phyloP scores from a whole-genome alignment of 2,329 filamentous ascomycete genomes.

The Beauveria scarabaeidicola region DNA sequence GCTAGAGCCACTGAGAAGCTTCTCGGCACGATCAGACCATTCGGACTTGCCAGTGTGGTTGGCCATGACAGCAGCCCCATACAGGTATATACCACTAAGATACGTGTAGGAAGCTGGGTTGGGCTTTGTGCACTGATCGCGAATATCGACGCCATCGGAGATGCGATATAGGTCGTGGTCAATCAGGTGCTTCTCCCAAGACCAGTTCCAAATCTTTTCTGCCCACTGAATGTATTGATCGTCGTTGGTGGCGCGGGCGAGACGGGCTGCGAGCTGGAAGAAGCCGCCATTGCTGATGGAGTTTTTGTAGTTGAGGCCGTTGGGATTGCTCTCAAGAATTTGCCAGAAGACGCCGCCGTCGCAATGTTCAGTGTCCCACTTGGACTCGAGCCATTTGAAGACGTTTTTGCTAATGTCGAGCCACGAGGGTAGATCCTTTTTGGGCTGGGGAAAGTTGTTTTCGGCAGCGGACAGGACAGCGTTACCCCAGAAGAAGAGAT shows the following conservation, averaged over 20 bases:
- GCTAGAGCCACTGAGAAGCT: conserved; percentile 42
- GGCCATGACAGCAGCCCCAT: conserved; percentile 55
- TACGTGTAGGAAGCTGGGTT: conserved; percentile 56
- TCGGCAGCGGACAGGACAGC: conserved; percentile 57
- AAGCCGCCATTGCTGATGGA: conserved; percentile 69
- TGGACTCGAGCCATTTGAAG: conserved; percentile 56
- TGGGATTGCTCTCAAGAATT: conserved; percentile 60
- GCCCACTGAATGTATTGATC: conserved; percentile 60
- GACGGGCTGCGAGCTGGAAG: conserved; percentile 70
- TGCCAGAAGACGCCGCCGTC: conserved; percentile 67
- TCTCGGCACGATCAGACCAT: conserved; percentile 46
- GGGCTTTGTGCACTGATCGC: conserved; percentile 43
- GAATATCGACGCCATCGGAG: conserved; percentile 52
- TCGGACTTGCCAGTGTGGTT: conserved; percentile 45
- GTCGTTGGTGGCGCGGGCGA: conserved; percentile 62
- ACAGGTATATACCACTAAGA: conserved; percentile 56
- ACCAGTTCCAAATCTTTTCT: conserved; percentile 59
- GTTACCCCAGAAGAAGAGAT: conserved; percentile 61
- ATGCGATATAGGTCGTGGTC: conserved; percentile 41
- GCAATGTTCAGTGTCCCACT: conserved; percentile 60
- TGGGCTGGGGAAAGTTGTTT: conserved; percentile 48
- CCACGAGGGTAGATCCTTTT: conserved; percentile 45
- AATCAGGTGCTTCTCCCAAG: conserved; percentile 46
- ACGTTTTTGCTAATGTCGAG: conserved; percentile 55
- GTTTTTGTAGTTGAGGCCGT: conserved; percentile 70